Percentiles rank a stretch among this genome's conserved stretches.
These are phyloP conservation scores for Juncus effusus DNA, from an alignment of 176 grass and related monocot species.

Conservation along the genomic window DNA sequence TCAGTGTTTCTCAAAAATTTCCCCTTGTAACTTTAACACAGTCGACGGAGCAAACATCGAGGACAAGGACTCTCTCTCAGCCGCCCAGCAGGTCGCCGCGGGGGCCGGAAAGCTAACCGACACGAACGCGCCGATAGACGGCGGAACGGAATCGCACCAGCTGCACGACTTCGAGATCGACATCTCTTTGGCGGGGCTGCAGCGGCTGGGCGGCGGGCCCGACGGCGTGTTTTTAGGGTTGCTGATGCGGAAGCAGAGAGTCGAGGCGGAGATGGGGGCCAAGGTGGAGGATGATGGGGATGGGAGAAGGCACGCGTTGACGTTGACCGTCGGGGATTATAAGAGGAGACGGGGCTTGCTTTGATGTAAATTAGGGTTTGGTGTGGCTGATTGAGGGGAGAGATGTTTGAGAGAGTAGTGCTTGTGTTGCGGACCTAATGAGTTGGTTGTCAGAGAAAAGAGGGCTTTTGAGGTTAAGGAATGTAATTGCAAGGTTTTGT, in stretches of 20 bases:
- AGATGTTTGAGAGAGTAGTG: too few species aligned
- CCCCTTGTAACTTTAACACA: neutral
- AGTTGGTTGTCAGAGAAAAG: too few species aligned
- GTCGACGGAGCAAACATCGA: slow-evolving; percentile 26
- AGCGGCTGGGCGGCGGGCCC: slow-evolving; percentile 56
- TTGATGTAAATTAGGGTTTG: neutral
- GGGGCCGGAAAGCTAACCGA: slow-evolving; percentile 80
- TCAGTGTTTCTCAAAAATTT: too few species aligned
- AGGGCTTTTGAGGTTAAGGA: too few species aligned
- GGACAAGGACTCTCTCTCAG: slow-evolving; percentile 22
- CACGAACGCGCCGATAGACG: slow-evolving; percentile 82
- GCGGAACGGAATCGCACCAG: slow-evolving; percentile 55
- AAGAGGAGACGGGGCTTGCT: slow-evolving; percentile 2
- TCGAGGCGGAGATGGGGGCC: slow-evolving; percentile 61
- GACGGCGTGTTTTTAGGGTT: slow-evolving; percentile 64
- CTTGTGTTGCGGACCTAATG: too few species aligned
- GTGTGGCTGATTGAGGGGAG: too few species aligned
- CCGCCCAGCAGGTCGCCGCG: slow-evolving; percentile 73
- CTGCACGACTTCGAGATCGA: slow-evolving; percentile 81
- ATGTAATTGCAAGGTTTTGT: too few species aligned
- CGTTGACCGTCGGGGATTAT: neutral
- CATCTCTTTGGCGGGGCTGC: slow-evolving; percentile 62
- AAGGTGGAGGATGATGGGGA: slow-evolving; percentile 59
- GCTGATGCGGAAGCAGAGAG: slow-evolving; percentile 77
- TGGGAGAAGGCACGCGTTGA: slow-evolving; percentile 55